Base-by-base conservation (phyloP, 2,329 filamentous ascomycete genomes). In the Xylogone sp. region DNA sequence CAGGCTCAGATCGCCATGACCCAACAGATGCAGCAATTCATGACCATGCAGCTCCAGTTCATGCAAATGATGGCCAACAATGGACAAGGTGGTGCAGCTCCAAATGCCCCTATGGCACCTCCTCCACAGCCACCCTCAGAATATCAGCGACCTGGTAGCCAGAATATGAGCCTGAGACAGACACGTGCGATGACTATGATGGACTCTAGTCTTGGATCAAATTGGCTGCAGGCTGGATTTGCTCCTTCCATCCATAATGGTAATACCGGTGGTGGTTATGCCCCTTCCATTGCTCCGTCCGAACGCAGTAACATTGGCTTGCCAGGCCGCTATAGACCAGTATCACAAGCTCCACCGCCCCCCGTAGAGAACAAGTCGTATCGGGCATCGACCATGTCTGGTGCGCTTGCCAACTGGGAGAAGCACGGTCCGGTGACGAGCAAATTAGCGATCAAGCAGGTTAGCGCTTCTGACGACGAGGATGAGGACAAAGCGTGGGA, bases 21-120 rank as follows among this genome's bases (percentile, higher is more conserved):
- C 6, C 86, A 90, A 63, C 87, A 92, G 64, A 92, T 93, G 88
- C 80, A 82, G 51, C 86, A 90, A 62, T 91, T 93, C 71, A 91
- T 93, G 87, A 87, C 91, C 65, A 90, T 94, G 86, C 90, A 96
- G 67, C 92, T 95, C 87, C 88, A 95, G 66, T 91, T 91, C 71
- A 93, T 95, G 87, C 87, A 92, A 62, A 87, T 90, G 82, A 88
- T 90, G 79, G 76, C 71, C 70, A 46, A 47, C 19, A 54, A 58
- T 10, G 24, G 24, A 10, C 56, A 56, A 51, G 53, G 51, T 27
- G 56, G 45, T 20, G 13, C 59, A 57, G 29, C 55, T 24, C 55
- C 53, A 42, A 56, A 56, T 44, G 57, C 59, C 8, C 55, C 58
- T 45, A 54, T 61, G 49, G n/a, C n/a, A n/a, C n/a, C n/a, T n/a